Conservation (phyloP, 179 eudicot species). For the Spergularia azorica region DNA sequence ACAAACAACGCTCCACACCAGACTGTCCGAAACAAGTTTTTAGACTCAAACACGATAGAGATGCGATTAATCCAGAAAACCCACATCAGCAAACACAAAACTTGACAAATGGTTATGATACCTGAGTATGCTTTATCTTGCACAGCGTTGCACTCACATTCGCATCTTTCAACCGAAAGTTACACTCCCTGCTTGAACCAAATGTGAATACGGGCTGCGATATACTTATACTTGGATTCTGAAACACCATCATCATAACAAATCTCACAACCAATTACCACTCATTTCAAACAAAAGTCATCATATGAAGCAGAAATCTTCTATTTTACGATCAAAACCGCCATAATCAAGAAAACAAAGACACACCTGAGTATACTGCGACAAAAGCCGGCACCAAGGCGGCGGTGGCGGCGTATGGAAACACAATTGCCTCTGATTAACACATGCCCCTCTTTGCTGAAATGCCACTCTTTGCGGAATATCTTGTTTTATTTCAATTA, state of each 20-base stretch:
- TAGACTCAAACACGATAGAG: not conserved
- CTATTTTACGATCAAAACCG: too few relatives aligned
- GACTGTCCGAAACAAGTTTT: too few relatives aligned
- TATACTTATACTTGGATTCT: slow-evolving; percentile 58
- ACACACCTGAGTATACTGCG: slow-evolving; percentile 68
- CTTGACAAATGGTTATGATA: slow-evolving; percentile 26
- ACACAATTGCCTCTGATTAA: too few relatives aligned
- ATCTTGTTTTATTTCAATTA: too few relatives aligned
- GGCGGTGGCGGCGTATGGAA: slow-evolving; percentile 24
- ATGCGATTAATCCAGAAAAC: not conserved
- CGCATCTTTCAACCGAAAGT: slow-evolving; percentile 60
- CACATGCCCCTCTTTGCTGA: slow-evolving; percentile 22
- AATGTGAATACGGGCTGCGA: slow-evolving; percentile 46
- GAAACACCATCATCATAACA: slow-evolving; percentile 27
- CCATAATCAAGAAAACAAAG: not conserved
- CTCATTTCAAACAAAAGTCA: not conserved
- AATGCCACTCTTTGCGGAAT: slow-evolving; percentile 44
- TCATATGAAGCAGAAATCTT: not conserved
- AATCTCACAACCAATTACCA: not conserved
- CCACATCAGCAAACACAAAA: slow-evolving; percentile 1
- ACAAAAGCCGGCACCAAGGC: slow-evolving; percentile 85
- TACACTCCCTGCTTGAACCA: slow-evolving; percentile 61
- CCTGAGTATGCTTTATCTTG: slow-evolving; percentile 65
- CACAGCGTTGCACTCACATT: slow-evolving; percentile 54
- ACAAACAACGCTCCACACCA: not conserved